Conservation (phyloP, 164 flowering plant genomes). For the Magnolia kwangsiensis region DNA sequence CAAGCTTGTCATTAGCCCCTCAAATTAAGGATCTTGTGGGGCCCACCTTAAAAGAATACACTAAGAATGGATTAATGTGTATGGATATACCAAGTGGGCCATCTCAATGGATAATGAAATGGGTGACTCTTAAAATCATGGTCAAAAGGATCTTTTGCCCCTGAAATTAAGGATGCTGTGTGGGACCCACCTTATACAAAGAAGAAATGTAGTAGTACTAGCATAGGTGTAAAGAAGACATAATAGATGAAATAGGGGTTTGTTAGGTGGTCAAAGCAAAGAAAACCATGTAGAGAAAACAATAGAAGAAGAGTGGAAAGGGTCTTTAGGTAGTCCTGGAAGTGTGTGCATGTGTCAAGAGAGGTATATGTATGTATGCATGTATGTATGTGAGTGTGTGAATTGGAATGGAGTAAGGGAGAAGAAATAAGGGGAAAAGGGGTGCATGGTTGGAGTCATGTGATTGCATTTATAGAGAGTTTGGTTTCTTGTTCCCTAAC, state of each 20-base stretch:
- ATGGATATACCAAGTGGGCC: too few relatives aligned
- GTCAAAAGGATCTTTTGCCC: background rate
- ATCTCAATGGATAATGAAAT: background rate
- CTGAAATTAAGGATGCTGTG: background rate
- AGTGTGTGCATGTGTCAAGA: background rate
- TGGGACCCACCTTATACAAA: background rate
- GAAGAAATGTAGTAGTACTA: background rate
- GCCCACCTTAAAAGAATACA: background rate
- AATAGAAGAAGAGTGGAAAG: background rate
- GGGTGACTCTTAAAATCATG: background rate
- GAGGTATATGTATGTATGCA: background rate
- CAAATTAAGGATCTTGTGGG: slow-evolving; percentile 3
- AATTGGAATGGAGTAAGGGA: background rate
- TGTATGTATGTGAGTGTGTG: background rate
- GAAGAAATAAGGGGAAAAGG: background rate
- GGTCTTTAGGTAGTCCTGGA: background rate
- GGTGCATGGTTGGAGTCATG: slow-evolving; percentile 22
- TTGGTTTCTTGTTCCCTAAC: slow-evolving; percentile 25
- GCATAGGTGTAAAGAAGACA: background rate
- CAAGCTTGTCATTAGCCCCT: background rate
- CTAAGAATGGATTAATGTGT: background rate
- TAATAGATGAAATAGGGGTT: background rate
- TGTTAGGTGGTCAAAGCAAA: background rate
- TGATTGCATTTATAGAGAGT: slow-evolving; percentile 34
- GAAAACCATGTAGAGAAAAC: background rate